Base-by-base conservation (phyloP, 2,329 filamentous ascomycete genomes). In the Balansia obtecta region DNA sequence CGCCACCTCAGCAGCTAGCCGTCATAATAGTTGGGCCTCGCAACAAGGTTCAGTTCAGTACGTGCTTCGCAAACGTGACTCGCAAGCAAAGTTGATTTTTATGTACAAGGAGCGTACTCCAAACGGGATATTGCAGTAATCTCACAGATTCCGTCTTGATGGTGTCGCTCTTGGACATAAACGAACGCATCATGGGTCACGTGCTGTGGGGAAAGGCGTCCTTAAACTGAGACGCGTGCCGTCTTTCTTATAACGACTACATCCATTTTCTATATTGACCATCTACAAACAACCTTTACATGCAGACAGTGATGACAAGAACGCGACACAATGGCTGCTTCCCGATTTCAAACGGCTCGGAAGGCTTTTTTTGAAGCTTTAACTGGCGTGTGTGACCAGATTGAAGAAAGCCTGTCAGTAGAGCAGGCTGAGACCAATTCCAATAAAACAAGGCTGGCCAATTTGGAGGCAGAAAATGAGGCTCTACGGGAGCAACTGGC, bases 381-480 rank as follows among this genome's bases (percentile, higher is more conserved):
- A 8, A 58, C 58, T n/a, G 56, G 61, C 33, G 66, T 67, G 9
- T 72, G 70, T 51, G 61, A 68, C 51, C 57, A 64, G 22, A 65
- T 74, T 45, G 68, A 42, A 37, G 38, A 30, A 45, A 37, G 13
- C 18, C 33, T 42, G 34, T 22, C 27, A 16, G 34, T 46, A n/a
- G 15, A 45, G 37, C 22, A 20, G 15, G 33, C 10, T 37, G 37
- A 46, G 16, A 20, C 41, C 18, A 34, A 30, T 10, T 22, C 34
- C 18, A 9, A 45, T 18, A 40, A 46, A 37, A 44, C 33, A 12
- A 22, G 16, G 38, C 18, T 11, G 15, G 34, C 37, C 39, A 58
- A 54, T 1, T 56, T 77, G 27, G 65, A 72, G 49, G 56, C 65
- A 15, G 71, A 75, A 52, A 75, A 74, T 47, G 56, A 55, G n/a